Conservation (phyloP, 1,284 basidiomycete genomes). For the Cryptococcus sp. region DNA sequence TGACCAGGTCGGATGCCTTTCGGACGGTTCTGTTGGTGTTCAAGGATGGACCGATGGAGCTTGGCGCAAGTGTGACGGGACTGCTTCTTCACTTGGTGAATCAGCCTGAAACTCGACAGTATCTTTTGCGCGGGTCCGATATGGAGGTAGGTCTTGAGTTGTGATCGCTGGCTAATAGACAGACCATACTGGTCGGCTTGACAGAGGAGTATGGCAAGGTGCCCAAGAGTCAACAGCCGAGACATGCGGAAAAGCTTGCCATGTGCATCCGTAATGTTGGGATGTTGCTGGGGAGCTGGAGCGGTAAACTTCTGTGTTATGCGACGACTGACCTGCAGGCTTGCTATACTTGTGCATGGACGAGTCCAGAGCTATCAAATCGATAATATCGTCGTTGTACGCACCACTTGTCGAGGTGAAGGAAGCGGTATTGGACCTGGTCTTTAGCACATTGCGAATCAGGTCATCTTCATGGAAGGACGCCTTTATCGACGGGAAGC, state of each 20-base stretch:
- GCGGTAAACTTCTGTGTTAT: slow-evolving; percentile 56
- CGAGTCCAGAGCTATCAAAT: slow-evolving; percentile 75
- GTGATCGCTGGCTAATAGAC: too few relatives aligned
- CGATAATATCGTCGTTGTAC: slow-evolving; percentile 75
- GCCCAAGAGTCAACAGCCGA: slow-evolving; percentile 35
- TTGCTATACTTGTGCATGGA: slow-evolving; percentile 92
- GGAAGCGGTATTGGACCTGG: slow-evolving; percentile 89
- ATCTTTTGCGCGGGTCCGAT: slow-evolving; percentile 76
- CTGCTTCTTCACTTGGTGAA: slow-evolving; percentile 82
- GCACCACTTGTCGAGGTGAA: slow-evolving; percentile 83
- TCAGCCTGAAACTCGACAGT: slow-evolving; percentile 72
- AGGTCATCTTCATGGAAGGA: slow-evolving; percentile 83
- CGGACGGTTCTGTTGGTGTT: slow-evolving; percentile 80
- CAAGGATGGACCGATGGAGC: slow-evolving; percentile 79
- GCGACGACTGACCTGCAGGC: slow-evolving; percentile 50
- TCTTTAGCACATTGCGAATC: slow-evolving; percentile 89
- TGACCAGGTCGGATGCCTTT: slow-evolving; percentile 75
- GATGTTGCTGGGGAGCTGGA: slow-evolving; percentile 85
- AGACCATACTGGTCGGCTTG: slow-evolving; percentile 79
- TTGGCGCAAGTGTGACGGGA: slow-evolving; percentile 76
- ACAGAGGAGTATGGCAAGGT: slow-evolving; percentile 87
- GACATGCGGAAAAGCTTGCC: slow-evolving; percentile 68
- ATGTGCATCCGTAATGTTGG: slow-evolving; percentile 72
- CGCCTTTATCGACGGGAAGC: slow-evolving; percentile 78
- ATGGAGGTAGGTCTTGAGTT: slow-evolving; percentile 70